A percentile compares a stretch with the other conserved stretches of the same genome.
Conservation (phyloP, 495 filamentous ascomycete genomes). For the Venustampulla echinocandica region DNA sequence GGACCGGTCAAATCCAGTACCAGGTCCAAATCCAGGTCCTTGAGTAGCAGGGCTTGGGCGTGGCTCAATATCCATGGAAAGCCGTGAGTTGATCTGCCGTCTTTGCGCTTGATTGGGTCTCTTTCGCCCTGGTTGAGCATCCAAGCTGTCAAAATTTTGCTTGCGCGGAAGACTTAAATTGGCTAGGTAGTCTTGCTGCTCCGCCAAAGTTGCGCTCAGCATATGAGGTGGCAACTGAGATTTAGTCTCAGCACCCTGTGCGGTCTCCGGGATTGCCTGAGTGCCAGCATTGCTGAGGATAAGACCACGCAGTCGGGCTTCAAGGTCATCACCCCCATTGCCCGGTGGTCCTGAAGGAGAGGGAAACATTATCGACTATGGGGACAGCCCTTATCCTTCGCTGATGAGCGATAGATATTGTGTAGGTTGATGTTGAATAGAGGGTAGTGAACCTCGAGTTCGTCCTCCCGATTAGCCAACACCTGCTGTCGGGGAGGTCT, state of each 20-base stretch:
- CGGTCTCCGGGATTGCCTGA: not conserved
- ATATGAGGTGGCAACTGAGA: constrained; percentile 11
- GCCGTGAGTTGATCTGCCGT: constrained; percentile 43
- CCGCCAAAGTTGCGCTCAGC: not conserved
- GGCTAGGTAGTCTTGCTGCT: constrained; percentile 10
- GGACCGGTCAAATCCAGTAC: not conserved
- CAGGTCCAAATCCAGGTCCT: not conserved
- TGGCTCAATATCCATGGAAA: constrained; percentile 41
- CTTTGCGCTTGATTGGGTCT: constrained; percentile 47
- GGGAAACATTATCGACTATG: constrained; percentile 9
- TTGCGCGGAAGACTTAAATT: not conserved
- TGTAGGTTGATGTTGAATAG: no score
- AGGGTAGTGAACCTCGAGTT: no score
- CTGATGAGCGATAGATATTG: no score
- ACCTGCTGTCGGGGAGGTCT: no score
- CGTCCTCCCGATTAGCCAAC: no score
- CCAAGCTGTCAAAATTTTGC: not conserved
- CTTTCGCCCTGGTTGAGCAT: constrained; percentile 21
- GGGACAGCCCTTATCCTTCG: no score
- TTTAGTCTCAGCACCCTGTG: not conserved
- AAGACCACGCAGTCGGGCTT: constrained; percentile 34
- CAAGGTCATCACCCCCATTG: constrained; percentile 22
- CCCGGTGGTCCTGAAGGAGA: not conserved
- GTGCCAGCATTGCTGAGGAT: constrained; percentile 33
- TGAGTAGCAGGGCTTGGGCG: constrained; percentile 21